These are phyloP conservation scores for Yamadazyma dushanensis DNA, from an alignment of 1,139 yeast genomes.

Conservation along the genomic window DNA sequence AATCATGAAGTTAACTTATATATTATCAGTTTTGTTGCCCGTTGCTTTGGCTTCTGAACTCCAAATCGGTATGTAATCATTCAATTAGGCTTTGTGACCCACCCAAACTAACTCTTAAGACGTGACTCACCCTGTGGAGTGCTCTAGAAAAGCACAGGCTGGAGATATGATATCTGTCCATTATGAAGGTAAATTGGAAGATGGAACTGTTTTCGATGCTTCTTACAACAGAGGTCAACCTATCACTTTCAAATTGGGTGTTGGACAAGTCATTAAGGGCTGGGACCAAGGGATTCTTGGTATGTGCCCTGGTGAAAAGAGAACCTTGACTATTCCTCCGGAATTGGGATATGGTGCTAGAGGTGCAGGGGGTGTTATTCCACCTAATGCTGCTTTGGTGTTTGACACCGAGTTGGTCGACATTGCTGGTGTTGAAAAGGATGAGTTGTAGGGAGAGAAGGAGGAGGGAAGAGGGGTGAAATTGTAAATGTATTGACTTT, in stretches of 20 bases:
- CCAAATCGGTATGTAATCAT: conserved; percentile 28
- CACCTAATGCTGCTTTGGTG: conserved; percentile 66
- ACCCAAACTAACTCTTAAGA: conserved; percentile 18
- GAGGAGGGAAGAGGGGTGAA: too few species aligned
- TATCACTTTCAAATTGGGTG: conserved; percentile 66
- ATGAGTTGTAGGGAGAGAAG: conserved; percentile 14
- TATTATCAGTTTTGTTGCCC: conserved; percentile 11
- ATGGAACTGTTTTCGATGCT: conserved; percentile 75
- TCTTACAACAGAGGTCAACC: conserved; percentile 67
- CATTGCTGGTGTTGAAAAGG: conserved; percentile 33
- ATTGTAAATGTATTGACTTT: too few species aligned
- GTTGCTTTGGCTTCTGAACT: conserved; percentile 18
- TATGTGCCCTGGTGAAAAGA: conserved; percentile 87
- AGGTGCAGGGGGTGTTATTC: conserved; percentile 74
- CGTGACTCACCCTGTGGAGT: conserved; percentile 44
- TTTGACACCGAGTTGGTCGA: conserved; percentile 60
- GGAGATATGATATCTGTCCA: conserved; percentile 75
- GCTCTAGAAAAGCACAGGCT: conserved; percentile 52
- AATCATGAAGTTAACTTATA: conserved; percentile 14
- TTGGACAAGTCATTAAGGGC: conserved; percentile 77
- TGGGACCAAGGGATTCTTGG: conserved; percentile 82
- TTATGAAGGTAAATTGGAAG: conserved; percentile 68
- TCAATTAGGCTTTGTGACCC: neutral
- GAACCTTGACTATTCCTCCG: conserved; percentile 76
- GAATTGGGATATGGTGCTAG: conserved; percentile 72